These are phyloP conservation scores for Ophiocytium majus DNA, from an alignment of 352 stramenopile species.

Conservation along the genomic window DNA sequence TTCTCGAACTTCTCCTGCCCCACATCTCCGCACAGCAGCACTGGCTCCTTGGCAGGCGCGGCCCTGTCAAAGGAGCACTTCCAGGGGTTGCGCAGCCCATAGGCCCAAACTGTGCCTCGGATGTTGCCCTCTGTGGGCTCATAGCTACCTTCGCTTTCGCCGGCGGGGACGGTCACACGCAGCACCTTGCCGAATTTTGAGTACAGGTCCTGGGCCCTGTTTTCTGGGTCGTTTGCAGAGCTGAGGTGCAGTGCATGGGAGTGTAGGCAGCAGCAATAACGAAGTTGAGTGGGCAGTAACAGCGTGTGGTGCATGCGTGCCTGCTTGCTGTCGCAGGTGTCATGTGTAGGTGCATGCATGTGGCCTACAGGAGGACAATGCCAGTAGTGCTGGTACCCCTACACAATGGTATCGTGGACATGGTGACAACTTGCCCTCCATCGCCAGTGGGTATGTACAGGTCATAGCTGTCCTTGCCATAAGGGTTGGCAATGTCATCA, in stretches of 20 bases:
- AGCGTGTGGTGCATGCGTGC: not conserved
- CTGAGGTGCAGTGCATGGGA: slow-evolving; percentile 5
- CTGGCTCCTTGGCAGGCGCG: slow-evolving; percentile 9
- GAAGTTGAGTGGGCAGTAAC: not conserved
- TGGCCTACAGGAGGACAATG: too few species aligned
- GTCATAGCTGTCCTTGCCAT: not conserved
- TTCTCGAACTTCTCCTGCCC: slow-evolving; percentile 32
- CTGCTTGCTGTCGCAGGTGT: too few species aligned
- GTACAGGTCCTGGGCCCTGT: slow-evolving; percentile 16
- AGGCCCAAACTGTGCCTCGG: not conserved
- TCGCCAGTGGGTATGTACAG: slow-evolving; percentile 17
- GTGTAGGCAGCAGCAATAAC: too few species aligned
- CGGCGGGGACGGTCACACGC: not conserved
- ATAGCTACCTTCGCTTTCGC: not conserved
- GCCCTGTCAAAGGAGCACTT: slow-evolving; percentile 31
- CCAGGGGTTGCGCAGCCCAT: slow-evolving; percentile 22
- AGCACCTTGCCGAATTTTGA: slow-evolving; percentile 12
- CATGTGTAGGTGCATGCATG: too few species aligned
- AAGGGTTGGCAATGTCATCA: not conserved
- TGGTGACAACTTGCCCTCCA: too few species aligned
- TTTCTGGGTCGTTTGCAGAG: slow-evolving; percentile 13
- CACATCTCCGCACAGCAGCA: slow-evolving; percentile 41
- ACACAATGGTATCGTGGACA: too few species aligned
- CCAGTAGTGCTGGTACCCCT: too few species aligned
- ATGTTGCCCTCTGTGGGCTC: slow-evolving; percentile 18